Conservation (phyloP, 148 eudicot species). For the Rheum nobile region DNA sequence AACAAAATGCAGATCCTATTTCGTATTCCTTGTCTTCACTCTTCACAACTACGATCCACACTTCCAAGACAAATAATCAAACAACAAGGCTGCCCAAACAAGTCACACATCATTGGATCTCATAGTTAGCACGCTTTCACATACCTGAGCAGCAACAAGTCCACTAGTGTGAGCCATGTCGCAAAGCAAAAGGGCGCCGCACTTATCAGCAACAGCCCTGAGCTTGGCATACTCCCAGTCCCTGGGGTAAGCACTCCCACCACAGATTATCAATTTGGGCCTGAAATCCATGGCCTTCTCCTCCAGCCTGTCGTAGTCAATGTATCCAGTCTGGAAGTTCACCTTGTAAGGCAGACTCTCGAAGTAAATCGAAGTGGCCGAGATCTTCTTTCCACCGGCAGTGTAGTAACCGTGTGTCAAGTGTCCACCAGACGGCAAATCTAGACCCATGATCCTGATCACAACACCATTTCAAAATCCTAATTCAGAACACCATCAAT, state of each 20-base stretch:
- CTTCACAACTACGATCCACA: not conserved
- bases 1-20: not conserved
- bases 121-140: not conserved
- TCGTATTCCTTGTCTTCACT: not conserved
- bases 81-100: not conserved
- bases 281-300: constrained; percentile 93
- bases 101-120: not conserved
- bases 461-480: not conserved
- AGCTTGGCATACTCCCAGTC: constrained; percentile 82
- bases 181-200: constrained; percentile 80
- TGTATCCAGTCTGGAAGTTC: constrained; percentile 56
- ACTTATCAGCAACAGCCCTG: constrained; percentile 67
- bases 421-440: constrained; percentile 85
- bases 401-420: constrained; percentile 91
- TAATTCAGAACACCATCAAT: not conserved
- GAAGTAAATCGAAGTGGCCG: constrained; percentile 86
- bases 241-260: constrained; percentile 95
- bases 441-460: constrained; percentile 67
- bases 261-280: constrained; percentile 86
- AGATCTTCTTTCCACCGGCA: constrained; percentile 75
- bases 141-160: constrained; percentile 99
- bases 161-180: constrained; percentile 99
- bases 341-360: constrained; percentile 98
- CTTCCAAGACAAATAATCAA: not conserved
- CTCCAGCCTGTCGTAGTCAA: constrained; percentile 82